A percentile compares a stretch with the other conserved stretches of the same genome.
These are phyloP conservation scores for Syzygium malaccense DNA, from an alignment of 441 rosid species.

Conservation along the genomic window DNA sequence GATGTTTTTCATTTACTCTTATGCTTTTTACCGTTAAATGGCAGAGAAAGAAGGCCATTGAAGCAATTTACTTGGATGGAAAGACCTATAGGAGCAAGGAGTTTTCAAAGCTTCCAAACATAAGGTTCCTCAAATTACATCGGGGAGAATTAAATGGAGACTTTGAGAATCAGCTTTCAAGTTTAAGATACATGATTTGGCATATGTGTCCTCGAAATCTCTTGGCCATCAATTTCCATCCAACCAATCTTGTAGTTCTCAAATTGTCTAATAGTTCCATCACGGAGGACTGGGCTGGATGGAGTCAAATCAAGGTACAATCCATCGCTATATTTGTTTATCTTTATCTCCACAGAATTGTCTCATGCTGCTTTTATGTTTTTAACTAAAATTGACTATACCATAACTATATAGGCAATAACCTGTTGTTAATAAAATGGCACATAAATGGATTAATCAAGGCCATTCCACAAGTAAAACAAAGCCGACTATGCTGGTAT, in stretches of 20 bases:
- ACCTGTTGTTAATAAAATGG: background rate
- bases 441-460: background rate
- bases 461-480: background rate
- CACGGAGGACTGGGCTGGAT: background rate
- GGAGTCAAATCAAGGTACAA: background rate
- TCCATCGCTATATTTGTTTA: rapidly evolving
- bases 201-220: background rate
- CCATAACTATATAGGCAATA: background rate
- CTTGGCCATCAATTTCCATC: background rate
- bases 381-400: background rate
- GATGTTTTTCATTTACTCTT: background rate
- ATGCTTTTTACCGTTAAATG: background rate
- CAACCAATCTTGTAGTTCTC: background rate
- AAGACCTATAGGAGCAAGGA: background rate
- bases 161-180: background rate
- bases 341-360: background rate
- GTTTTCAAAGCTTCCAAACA: background rate
- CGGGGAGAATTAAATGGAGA: background rate
- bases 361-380: background rate
- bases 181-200: background rate
- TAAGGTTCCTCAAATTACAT: background rate
- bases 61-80: background rate
- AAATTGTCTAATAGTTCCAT: rapidly evolving
- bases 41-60: background rate
- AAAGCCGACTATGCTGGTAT: background rate